Base-by-base conservation (phyloP, 1,139 yeast genomes). In the Hyphopichia pseudoburtonii region DNA sequence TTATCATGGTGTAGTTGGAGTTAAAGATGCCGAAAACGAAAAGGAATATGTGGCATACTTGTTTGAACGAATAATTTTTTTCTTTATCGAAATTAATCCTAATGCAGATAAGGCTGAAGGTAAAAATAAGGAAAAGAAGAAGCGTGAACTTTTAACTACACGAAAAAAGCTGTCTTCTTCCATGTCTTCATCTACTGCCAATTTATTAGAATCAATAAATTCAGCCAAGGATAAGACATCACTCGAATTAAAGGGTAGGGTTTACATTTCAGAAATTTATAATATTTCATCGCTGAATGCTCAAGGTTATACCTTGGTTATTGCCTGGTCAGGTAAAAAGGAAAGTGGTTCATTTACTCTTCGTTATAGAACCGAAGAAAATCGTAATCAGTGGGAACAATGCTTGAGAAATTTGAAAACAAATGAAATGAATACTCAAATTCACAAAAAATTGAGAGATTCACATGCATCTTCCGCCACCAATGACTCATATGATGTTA, bases 21-120 rank as follows among this genome's bases (percentile, higher is more conserved):
- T 92, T 11, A 75, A 73, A 44, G 88, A 85, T 56, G 77, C 77
- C 32, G 94, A 88, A 31, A 74, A 76, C 36, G 98, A 92, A 57
- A 80, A 87, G 42, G 97, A 90, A 52, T 92, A 88, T 57, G 84
- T 86, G 52, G 89, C 95, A 14, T 94, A 88, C 55, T 67, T 92
- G 27, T 92, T 92, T 60, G 97, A 92, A 57, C 80, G 79, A 50
- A 88, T 90, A 39, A 82, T 92, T 14, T 80, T 90, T 45, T 83
- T 94, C 56, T 88, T 89, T 59, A 77, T 76, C 35, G 80, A 76
- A 52, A 60, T 62, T 18, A 50, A 51, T 23, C 42, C 55, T 29
- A 28, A 31, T 23, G 55, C 52, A 29, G 51, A 42, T 34, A 60
- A 54, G 17, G 52, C 61, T 43, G 49, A 55, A 43, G 31, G 36